Percentiles rank a stretch among this genome's conserved stretches.
phyloP scores from a whole-genome alignment of 805 yeast genomes.

The Ogataea sp. region DNA sequence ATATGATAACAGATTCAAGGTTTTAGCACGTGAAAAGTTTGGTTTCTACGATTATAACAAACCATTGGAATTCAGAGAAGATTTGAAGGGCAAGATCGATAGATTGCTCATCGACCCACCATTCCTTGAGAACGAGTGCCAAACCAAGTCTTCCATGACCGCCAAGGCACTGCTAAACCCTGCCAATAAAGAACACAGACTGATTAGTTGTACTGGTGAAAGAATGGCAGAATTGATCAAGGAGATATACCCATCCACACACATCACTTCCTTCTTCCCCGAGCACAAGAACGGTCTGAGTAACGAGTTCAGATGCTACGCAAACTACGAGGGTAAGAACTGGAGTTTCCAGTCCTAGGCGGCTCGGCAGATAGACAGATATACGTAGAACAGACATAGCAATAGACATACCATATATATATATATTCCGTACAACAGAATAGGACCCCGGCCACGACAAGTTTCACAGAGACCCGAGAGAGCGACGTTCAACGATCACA shows the following conservation, averaged over 20 bases:
- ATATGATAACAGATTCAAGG: slow-evolving; percentile 67
- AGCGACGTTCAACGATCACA: not conserved
- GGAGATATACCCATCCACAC: slow-evolving; percentile 54
- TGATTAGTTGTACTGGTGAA: slow-evolving; percentile 85
- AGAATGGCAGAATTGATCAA: slow-evolving; percentile 64
- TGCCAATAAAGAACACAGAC: slow-evolving; percentile 27
- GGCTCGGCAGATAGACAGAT: not conserved
- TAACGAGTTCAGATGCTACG: slow-evolving; percentile 83
- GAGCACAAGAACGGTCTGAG: slow-evolving; percentile 80
- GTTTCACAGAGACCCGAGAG: too few species aligned
- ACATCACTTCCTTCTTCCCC: slow-evolving; percentile 62
- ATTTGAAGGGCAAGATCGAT: slow-evolving; percentile 55
- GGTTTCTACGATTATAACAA: slow-evolving; percentile 66
- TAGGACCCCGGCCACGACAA: too few species aligned
- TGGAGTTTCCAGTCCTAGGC: slow-evolving; percentile 63
- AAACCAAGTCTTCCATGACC: slow-evolving; percentile 55
- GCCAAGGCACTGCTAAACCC: slow-evolving; percentile 49
- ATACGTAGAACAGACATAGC: not conserved
- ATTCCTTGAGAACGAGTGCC: slow-evolving; percentile 75
- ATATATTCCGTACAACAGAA: too few species aligned
- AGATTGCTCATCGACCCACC: slow-evolving; percentile 83
- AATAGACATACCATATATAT: not conserved
- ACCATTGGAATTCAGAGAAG: slow-evolving; percentile 55
- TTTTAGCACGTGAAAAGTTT: slow-evolving; percentile 63
- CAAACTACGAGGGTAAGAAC: slow-evolving; percentile 57